Evolutionary conservation across 208 protist genomes (phyloP).

Genomic region (Entamoeba nuttalli): DNA sequence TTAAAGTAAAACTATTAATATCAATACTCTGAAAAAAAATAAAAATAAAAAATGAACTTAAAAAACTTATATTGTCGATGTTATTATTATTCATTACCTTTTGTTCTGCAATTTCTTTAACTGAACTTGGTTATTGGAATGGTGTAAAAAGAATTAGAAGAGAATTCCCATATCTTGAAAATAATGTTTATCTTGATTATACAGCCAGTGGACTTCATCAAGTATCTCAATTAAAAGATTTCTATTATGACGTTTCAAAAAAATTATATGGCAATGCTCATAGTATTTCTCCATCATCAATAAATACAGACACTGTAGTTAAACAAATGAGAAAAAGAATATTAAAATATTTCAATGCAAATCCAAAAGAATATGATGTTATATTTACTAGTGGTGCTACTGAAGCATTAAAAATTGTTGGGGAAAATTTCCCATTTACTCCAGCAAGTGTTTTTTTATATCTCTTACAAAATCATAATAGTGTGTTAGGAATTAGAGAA

Average conservation of each 20-base stretch:
- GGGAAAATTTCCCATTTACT: constrained; percentile 20
- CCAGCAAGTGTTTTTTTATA: constrained; percentile 22
- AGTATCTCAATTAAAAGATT: neutral
- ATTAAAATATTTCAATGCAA: neutral
- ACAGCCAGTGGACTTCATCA: neutral
- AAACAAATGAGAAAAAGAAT: neutral
- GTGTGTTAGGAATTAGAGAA: constrained; percentile 26
- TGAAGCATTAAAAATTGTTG: constrained; percentile 20
- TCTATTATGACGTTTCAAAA: neutral
- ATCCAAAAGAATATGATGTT: constrained; percentile 21
- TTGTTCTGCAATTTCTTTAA: neutral
- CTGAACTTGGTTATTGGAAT: neutral
- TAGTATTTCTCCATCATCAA: neutral
- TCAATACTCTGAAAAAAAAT: neutral
- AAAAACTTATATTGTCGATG: neutral
- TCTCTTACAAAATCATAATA: constrained; percentile 19
- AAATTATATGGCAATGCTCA: neutral
- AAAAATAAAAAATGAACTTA: too few relatives aligned
- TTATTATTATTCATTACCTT: neutral
- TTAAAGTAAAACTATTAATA: neutral
- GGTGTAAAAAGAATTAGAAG: neutral
- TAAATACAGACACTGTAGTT: neutral
- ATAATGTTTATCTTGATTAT: neutral
- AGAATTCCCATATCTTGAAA: neutral
- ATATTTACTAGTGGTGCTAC: constrained; percentile 34